Evolutionary conservation across 495 filamentous ascomycete genomes (phyloP).

Genomic region (Chaetomium tenue): DNA sequence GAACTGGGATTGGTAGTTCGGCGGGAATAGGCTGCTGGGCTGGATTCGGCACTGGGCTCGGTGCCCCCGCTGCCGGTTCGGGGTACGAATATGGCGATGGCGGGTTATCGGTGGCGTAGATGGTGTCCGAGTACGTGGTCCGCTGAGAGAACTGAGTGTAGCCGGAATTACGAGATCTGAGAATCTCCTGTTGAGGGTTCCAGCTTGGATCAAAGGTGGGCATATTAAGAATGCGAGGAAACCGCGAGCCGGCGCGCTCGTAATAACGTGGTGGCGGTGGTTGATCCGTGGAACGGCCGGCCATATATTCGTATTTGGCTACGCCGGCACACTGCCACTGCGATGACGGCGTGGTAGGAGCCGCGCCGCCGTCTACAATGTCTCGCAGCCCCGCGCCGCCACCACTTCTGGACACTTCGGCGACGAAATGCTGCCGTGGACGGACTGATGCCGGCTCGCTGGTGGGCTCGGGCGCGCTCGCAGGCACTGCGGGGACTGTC

Average conservation of each 20-base stretch:
- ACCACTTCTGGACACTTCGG: background rate
- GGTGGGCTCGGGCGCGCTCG: background rate
- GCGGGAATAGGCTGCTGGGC: background rate
- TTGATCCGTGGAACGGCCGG: background rate
- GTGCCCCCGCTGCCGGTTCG: background rate
- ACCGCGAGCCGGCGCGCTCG: conserved; percentile 3
- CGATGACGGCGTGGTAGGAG: background rate
- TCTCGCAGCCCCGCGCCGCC: background rate
- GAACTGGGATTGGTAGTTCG: background rate
- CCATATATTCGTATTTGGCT: background rate
- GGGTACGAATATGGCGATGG: background rate
- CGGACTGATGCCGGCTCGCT: background rate
- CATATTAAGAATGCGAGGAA: conserved; percentile 10
- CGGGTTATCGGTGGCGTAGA: background rate
- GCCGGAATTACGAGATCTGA: background rate
- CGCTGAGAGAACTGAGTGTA: background rate
- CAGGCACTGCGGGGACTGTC: background rate
- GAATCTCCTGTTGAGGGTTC: background rate
- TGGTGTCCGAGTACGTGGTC: background rate
- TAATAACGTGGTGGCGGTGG: background rate
- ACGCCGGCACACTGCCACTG: background rate
- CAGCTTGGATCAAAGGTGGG: conserved; percentile 11
- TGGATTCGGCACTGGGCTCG: background rate
- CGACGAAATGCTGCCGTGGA: background rate
- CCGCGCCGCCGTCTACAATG: background rate